Percentiles rank a stretch among this genome's conserved stretches.
Conservation (phyloP, 73 alveolate genomes). For the Paramecium caudatum region DNA sequence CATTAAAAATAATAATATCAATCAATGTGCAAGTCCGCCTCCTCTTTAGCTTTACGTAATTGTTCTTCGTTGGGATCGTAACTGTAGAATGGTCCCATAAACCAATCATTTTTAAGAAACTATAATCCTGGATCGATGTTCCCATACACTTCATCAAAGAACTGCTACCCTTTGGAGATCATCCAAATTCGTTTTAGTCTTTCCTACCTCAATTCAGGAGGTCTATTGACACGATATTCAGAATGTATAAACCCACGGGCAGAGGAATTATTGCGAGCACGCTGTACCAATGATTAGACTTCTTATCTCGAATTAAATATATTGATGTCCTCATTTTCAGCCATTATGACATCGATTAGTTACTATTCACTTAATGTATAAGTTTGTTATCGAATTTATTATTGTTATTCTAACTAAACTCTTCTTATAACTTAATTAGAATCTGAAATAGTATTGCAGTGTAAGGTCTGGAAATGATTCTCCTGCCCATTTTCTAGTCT, state of each 20-base stretch:
- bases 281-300: not conserved
- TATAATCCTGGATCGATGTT: slow-evolving; percentile 53
- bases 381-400: not conserved
- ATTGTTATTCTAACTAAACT: not conserved
- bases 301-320: slow-evolving; percentile 1
- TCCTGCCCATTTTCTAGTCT: slow-evolving; percentile 51
- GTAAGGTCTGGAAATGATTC: slow-evolving; percentile 37
- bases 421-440: not conserved
- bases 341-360: not conserved
- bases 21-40: not conserved
- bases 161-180: slow-evolving; percentile 66
- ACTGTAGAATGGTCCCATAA: slow-evolving; percentile 75
- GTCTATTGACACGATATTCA: slow-evolving; percentile 8
- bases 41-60: not conserved
- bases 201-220: slow-evolving; percentile 50
- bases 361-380: slow-evolving; percentile 25
- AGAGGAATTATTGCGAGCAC: not conserved
- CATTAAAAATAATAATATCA: slow-evolving; percentile 3
- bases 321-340: not conserved
- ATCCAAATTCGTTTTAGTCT: slow-evolving; percentile 65
- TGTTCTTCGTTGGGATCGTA: slow-evolving; percentile 62
- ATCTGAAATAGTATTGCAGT: slow-evolving; percentile 20
- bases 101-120: slow-evolving; percentile 66
- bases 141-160: slow-evolving; percentile 63
- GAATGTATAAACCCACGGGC: slow-evolving; percentile 11